These are phyloP conservation scores for Xerocomus spinulosus DNA, from an alignment of 768 basidiomycete species.

Conservation along the genomic window DNA sequence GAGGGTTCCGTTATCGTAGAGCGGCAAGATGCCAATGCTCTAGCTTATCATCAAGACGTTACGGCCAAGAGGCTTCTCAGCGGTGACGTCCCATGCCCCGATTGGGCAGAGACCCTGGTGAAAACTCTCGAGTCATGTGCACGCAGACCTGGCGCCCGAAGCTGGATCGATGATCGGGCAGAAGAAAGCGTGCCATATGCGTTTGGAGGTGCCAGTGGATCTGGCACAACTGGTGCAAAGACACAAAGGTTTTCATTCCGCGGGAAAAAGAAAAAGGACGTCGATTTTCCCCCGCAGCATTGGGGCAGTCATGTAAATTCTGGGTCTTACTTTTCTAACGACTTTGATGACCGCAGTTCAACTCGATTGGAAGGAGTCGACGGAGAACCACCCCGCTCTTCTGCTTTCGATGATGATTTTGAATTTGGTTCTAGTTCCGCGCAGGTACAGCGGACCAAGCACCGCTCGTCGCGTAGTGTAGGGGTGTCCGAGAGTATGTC, in stretches of 20 bases:
- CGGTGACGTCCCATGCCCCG: constrained; percentile 67
- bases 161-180: constrained; percentile 60
- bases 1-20: constrained; percentile 92
- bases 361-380: constrained; percentile 30
- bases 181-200: constrained; percentile 45
- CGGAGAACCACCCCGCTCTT: constrained; percentile 12
- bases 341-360: constrained; percentile 9
- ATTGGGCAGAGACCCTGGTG: constrained; percentile 75
- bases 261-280: constrained; percentile 43
- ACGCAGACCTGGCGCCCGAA: constrained; percentile 59
- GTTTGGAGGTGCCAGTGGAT: constrained; percentile 35
- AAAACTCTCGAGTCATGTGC: constrained; percentile 70
- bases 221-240: constrained; percentile 32
- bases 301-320: constrained; percentile 51
- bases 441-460: constrained; percentile 28
- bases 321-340: constrained; percentile 53
- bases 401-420: constrained; percentile 40
- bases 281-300: constrained; percentile 56
- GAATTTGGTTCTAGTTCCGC: constrained; percentile 39
- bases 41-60: constrained; percentile 74
- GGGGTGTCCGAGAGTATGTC: constrained; percentile 7
- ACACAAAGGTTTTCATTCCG: constrained; percentile 30
- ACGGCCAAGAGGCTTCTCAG: constrained; percentile 76
- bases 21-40: constrained; percentile 85
- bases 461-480: constrained; percentile 17